phyloP scores from a whole-genome alignment of 1,284 basidiomycete genomes.

The Retiboletus flavoniger region DNA sequence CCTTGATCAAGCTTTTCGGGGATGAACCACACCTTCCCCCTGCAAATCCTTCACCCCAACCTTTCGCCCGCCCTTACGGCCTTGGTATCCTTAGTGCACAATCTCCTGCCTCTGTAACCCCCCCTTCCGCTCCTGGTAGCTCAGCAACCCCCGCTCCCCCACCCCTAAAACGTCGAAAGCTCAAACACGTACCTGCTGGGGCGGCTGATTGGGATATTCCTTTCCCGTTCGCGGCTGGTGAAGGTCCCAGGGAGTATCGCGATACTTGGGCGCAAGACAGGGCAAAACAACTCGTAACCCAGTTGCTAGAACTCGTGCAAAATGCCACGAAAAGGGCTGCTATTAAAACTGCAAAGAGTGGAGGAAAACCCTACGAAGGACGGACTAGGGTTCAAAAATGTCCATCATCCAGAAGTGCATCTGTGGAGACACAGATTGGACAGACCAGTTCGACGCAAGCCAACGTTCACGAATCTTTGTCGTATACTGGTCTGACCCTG shows the following conservation, averaged over 20 bases:
- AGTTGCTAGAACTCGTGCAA: slow-evolving; percentile 61
- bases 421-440: slow-evolving; percentile 17
- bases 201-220: slow-evolving; percentile 78
- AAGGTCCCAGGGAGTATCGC: slow-evolving; percentile 62
- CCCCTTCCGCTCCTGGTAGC: neutral
- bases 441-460: neutral
- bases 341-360: slow-evolving; percentile 37
- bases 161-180: slow-evolving; percentile 56
- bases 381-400: neutral
- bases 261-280: slow-evolving; percentile 62
- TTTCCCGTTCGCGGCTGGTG: slow-evolving; percentile 66
- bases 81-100: slow-evolving; percentile 18
- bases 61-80: slow-evolving; percentile 27
- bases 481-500: neutral
- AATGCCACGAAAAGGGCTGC: slow-evolving; percentile 55
- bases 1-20: slow-evolving; percentile 52
- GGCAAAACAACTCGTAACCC: slow-evolving; percentile 56
- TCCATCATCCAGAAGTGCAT: slow-evolving; percentile 16
- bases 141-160: slow-evolving; percentile 22
- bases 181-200: slow-evolving; percentile 68
- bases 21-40: slow-evolving; percentile 19
- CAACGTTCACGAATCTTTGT: neutral
- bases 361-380: neutral
- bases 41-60: neutral
- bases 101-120: slow-evolving; percentile 2